These are phyloP conservation scores for Quercus dentata DNA, from an alignment of 306 rosid genomes.

Conservation along the genomic window DNA sequence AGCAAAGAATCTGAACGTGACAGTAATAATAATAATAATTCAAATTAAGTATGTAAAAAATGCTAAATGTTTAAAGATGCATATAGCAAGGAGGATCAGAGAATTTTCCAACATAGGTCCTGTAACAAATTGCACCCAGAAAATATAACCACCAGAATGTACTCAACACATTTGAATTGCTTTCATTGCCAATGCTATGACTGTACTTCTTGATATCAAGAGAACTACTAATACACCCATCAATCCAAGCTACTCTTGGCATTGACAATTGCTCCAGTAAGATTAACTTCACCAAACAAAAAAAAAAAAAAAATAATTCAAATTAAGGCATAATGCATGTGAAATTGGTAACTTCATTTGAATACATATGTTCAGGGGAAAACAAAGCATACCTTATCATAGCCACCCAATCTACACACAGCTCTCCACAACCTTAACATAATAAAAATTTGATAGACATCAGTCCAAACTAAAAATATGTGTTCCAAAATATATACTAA, in stretches of 20 bases:
- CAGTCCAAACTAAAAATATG: slow-evolving; percentile 10
- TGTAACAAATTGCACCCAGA: background rate
- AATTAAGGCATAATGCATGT: background rate
- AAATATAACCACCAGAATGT: background rate
- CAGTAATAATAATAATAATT: no score
- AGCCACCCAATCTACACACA: slow-evolving; percentile 94
- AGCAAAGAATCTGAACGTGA: background rate
- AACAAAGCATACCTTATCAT: slow-evolving; percentile 72
- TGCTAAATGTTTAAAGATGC: background rate
- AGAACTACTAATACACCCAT: background rate
- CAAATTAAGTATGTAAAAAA: background rate
- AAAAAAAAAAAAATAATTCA: background rate
- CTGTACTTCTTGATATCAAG: background rate
- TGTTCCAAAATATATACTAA: slow-evolving; percentile 1
- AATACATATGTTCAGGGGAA: background rate
- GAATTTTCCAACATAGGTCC: background rate
- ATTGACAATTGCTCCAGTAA: background rate
- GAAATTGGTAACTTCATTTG: background rate
- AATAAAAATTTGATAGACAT: slow-evolving; percentile 30
- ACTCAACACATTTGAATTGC: background rate
- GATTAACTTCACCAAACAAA: background rate
- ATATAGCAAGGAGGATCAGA: background rate
- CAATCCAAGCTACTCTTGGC: background rate
- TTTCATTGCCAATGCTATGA: background rate
- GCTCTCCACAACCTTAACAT: slow-evolving; percentile 87